phyloP scores from a whole-genome alignment of 2,329 filamentous ascomycete species.

The Elsinoe perseae region DNA sequence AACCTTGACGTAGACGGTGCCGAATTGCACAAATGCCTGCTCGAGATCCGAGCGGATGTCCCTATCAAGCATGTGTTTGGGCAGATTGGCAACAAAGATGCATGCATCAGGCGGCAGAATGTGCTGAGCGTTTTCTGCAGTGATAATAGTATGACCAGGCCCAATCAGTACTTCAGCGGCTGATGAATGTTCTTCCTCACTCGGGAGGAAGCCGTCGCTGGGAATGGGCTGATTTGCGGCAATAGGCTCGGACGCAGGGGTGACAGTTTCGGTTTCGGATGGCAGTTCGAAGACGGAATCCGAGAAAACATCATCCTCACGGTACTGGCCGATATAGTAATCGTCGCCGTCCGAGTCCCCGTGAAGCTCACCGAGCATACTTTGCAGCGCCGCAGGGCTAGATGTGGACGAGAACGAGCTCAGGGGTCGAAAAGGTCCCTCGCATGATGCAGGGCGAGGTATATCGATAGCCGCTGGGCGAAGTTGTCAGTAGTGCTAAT shows the following conservation, averaged over 20 bases:
- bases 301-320: not conserved
- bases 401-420: not conserved
- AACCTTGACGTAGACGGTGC: conserved; percentile 56
- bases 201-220: not conserved
- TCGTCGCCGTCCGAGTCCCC: not conserved
- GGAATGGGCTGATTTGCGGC: not conserved
- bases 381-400: not conserved
- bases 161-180: not conserved
- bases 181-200: not conserved
- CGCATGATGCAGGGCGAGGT: not conserved
- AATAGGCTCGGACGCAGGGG: not conserved
- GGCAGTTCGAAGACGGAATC: not conserved
- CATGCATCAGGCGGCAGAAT: conserved; percentile 50
- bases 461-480: not conserved
- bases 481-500: not conserved
- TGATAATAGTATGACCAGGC: not conserved
- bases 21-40: conserved; percentile 46
- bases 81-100: conserved; percentile 57
- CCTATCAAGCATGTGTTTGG: conserved; percentile 43
- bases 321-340: too few relatives aligned
- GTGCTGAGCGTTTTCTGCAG: conserved; percentile 40
- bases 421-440: not conserved
- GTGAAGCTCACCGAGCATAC: not conserved
- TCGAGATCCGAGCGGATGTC: conserved; percentile 49
- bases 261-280: not conserved